phyloP scores from a whole-genome alignment of 768 basidiomycete genomes.

The Russula olivacea region DNA sequence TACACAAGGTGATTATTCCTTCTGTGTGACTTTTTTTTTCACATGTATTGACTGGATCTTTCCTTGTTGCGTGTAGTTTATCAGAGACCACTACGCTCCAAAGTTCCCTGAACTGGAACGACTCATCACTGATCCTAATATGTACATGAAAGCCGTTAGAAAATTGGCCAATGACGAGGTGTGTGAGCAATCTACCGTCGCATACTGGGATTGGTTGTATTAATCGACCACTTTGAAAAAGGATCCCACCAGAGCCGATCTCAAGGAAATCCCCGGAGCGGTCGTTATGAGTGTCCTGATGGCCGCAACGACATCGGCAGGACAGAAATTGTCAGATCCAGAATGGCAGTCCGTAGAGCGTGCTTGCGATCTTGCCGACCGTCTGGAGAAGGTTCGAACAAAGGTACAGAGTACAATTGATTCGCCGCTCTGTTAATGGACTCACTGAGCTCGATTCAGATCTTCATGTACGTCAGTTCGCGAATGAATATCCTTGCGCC shows the following conservation, averaged over 20 bases:
- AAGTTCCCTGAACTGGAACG: conserved; percentile 98
- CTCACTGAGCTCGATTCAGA: conserved; percentile 44
- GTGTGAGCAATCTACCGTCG: conserved; percentile 20
- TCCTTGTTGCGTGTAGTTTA: conserved; percentile 54
- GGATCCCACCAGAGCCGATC: conserved; percentile 84
- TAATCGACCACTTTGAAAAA: conserved; percentile 27
- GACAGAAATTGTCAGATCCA: conserved; percentile 58
- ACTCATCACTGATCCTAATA: conserved; percentile 82
- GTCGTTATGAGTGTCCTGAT: conserved; percentile 95
- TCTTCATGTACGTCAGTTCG: conserved; percentile 98
- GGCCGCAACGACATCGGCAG: conserved; percentile 87
- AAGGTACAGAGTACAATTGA: conserved; percentile 44
- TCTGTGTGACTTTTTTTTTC: conserved; percentile 6
- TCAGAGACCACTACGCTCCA: conserved; percentile 92
- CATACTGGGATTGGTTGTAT: neutral
- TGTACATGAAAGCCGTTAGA: conserved; percentile 90
- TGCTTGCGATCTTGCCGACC: conserved; percentile 85
- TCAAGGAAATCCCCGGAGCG: conserved; percentile 75
- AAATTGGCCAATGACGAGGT: conserved; percentile 81
- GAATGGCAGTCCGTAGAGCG: conserved; percentile 78
- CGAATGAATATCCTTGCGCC: conserved; percentile 98
- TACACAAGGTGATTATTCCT: conserved; percentile 69
- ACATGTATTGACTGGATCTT: conserved; percentile 25
- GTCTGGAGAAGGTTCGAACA: conserved; percentile 83
- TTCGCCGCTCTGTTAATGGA: neutral